Conservation (phyloP, 495 filamentous ascomycete species). For the Aspergillus sclerotioniger region DNA sequence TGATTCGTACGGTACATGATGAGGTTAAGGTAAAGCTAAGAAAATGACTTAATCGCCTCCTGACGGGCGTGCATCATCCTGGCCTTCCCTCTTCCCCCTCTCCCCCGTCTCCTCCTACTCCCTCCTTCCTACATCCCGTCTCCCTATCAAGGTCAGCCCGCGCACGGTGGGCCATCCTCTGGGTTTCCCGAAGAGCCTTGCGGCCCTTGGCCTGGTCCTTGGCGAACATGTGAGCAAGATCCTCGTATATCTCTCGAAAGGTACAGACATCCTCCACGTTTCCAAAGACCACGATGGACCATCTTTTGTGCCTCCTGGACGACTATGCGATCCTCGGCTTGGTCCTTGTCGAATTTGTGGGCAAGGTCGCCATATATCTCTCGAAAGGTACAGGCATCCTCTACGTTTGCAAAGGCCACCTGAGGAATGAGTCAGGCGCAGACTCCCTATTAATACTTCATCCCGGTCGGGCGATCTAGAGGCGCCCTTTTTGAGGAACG, state of each 20-base stretch:
- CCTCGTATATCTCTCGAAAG: background rate
- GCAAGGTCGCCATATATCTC: background rate
- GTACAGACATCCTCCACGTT: background rate
- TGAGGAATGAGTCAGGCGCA: too few relatives aligned
- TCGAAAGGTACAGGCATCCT: background rate
- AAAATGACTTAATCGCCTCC: too few relatives aligned
- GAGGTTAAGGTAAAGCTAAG: too few relatives aligned
- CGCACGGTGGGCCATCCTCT: too few relatives aligned
- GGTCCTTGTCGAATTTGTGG: background rate
- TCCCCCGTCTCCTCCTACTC: too few relatives aligned
- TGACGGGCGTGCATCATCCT: too few relatives aligned
- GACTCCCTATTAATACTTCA: too few relatives aligned
- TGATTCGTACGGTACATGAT: too few relatives aligned
- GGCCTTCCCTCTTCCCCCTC: too few relatives aligned
- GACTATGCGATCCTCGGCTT: background rate
- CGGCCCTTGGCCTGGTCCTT: background rate
- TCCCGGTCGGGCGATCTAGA: slow-evolving; percentile 3
- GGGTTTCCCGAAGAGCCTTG: too few relatives aligned
- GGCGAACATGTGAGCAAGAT: background rate
- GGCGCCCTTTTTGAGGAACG: slow-evolving; percentile 1
- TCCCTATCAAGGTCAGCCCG: too few relatives aligned
- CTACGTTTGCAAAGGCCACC: background rate
- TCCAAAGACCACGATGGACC: background rate
- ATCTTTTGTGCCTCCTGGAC: background rate
- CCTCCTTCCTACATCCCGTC: too few relatives aligned